Conservation (phyloP, 805 yeast species). For the Cyberlindnera petersonii region DNA sequence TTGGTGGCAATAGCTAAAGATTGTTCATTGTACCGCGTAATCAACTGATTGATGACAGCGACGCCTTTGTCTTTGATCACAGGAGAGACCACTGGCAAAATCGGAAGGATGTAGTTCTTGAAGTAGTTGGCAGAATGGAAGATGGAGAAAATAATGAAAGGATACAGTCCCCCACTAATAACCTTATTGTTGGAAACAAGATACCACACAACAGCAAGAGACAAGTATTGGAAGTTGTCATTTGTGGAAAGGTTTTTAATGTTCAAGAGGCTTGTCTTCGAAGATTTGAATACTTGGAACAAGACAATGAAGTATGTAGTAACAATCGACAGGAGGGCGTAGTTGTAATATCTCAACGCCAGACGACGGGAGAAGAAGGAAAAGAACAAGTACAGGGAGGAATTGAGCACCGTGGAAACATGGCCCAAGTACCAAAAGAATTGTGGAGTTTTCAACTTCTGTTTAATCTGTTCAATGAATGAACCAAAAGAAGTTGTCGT, state of each 20-base stretch:
- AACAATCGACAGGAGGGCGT: slow-evolving; percentile 47
- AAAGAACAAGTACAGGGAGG: slow-evolving; percentile 35
- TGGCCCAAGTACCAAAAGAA: slow-evolving; percentile 72
- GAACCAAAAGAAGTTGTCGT: slow-evolving; percentile 14
- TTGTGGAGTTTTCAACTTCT: slow-evolving; percentile 44
- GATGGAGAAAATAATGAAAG: slow-evolving; percentile 58
- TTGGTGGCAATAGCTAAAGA: slow-evolving; percentile 43
- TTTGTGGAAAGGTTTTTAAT: slow-evolving; percentile 35
- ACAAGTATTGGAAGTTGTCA: slow-evolving; percentile 63
- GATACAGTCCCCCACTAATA: slow-evolving; percentile 47
- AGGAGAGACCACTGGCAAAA: slow-evolving; percentile 34
- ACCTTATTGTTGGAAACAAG: slow-evolving; percentile 40
- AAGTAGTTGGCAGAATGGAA: slow-evolving; percentile 63
- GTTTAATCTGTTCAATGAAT: slow-evolving; percentile 19
- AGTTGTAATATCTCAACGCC: slow-evolving; percentile 36
- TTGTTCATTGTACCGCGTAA: slow-evolving; percentile 39
- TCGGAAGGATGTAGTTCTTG: slow-evolving; percentile 51
- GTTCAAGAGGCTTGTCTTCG: slow-evolving; percentile 27
- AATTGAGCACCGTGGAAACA: slow-evolving; percentile 42
- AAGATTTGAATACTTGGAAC: slow-evolving; percentile 51
- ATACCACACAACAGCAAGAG: slow-evolving; percentile 39
- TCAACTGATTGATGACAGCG: slow-evolving; percentile 31
- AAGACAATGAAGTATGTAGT: slow-evolving; percentile 61
- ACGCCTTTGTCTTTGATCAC: slow-evolving; percentile 28
- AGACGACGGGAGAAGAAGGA: slow-evolving; percentile 38